Evolutionary conservation across 768 basidiomycete genomes (phyloP), one percentile per base, ranked within the genome.

Genomic region (Daedaleopsis nitida): DNA sequence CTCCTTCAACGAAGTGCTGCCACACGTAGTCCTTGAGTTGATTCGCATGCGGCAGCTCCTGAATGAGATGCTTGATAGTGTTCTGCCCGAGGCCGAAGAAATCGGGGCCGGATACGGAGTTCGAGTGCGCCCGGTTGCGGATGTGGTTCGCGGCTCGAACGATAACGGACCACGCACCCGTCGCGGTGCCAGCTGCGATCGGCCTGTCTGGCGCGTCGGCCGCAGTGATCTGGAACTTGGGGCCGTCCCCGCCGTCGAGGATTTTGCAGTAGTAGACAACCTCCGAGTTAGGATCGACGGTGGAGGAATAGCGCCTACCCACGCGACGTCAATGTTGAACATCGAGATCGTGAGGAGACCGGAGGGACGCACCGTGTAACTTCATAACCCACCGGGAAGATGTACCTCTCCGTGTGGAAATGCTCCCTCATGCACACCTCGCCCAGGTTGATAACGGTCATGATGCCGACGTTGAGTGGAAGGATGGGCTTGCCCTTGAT

Each of bases 41-140:
- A 72, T 88, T 83, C 14, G 92, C 87, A 59, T 84, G 83, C 7
- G 87, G 85, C 16, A 94, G 79, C 73, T 92, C 88, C 73, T 94
- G 92, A n/a, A 94, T 91, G 39, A 94, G 81, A 69, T 91, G 89
- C 76, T 93, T 94, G 78, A 94, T 92, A 5, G 89, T 89, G 69
- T 93, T 93, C 73, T 93, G 89, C 3, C 89, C 89, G 16, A 94
- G 78, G 10, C 92, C 92, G 69, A 92, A 94, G 73, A 93, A 93
- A 74, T 94, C 92, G 14, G 92, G 92, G 0, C 92, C 92, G 2
- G 92, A 94, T 14, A 94, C 90, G 6, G 89, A 91, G 72, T 93
- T 93, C 47, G 88, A 90, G 69, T 93, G 92, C 64, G 91, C 88
- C 14, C 91, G 81, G 69, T 90, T 87, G 52, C 92, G 85, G 62